Base-by-base conservation (phyloP, 257 asterid species). In the Echites panduratus region DNA sequence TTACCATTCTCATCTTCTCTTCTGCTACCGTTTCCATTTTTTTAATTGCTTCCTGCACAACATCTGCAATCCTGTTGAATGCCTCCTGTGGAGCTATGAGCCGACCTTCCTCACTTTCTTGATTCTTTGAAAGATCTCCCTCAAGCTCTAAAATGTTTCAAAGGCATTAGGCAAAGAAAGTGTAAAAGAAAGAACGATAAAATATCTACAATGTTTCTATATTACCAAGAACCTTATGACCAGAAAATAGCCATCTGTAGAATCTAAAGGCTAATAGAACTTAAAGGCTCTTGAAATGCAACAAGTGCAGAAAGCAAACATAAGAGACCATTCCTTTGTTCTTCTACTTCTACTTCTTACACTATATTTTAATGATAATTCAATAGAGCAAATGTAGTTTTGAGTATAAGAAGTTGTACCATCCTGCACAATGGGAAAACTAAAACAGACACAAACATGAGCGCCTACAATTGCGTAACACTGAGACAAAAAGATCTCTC, bases 21-120 rank as follows among this genome's bases (percentile, higher is more conserved):
- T 91, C 99, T 0, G 95, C 89, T 4, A 89, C 97, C 61, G 82
- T 79, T 84, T 91, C 99, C 99, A 94, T 91, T 81, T 94, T 94
- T 76, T 84, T 80, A 68, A 91, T 92, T 45, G 99, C 96, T 82
- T 94, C 99, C 78, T 91, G 96, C 43, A 94, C 99, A 45, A 94
- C 97, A 13, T 88, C 99, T 8, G 97, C 97, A 62, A 91, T 94
- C 82, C 68, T 87, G 80, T 84, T 90, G 86, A 94, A 94, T 16
- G 98, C 96, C 73, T 88, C 95, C 73, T 88, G 93, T 47, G 98
- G 98, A 70, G 97, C 87, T 81, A 89, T 80, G 78, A 75, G 79
- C 64, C 87, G 87, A 41, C 85, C 82, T 72, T 91, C 98, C 35
- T 93, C 97, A 44, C 29, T 82, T 27, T 89, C 96, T 76, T 85